These are phyloP conservation scores for Saccharomyces mikatae DNA, from an alignment of 805 yeast genomes.

Conservation along the genomic window DNA sequence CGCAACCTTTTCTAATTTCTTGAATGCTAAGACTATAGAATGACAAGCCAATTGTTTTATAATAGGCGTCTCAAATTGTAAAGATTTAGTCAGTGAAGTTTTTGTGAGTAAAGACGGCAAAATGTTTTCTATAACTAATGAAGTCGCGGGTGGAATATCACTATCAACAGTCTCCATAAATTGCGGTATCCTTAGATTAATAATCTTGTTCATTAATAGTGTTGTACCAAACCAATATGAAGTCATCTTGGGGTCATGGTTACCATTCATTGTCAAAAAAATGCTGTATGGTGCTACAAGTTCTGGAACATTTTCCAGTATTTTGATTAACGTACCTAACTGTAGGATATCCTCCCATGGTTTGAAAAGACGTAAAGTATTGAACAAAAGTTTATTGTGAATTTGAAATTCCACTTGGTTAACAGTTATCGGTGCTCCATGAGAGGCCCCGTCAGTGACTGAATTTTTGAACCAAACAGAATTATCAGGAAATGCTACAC, in stretches of 20 bases:
- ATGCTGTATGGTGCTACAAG: slow-evolving; percentile 63
- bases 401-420: slow-evolving; percentile 49
- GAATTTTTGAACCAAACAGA: slow-evolving; percentile 42
- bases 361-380: slow-evolving; percentile 54
- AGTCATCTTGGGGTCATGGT: slow-evolving; percentile 70
- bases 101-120: slow-evolving; percentile 60
- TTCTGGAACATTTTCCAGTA: slow-evolving; percentile 55
- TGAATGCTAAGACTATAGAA: slow-evolving; percentile 44
- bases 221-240: slow-evolving; percentile 80
- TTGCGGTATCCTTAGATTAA: slow-evolving; percentile 49
- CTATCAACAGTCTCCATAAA: slow-evolving; percentile 25
- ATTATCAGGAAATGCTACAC: slow-evolving; percentile 40
- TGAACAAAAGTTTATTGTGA: slow-evolving; percentile 60
- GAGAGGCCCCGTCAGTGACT: slow-evolving; percentile 11
- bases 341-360: slow-evolving; percentile 76
- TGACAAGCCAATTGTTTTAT: slow-evolving; percentile 60
- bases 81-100: slow-evolving; percentile 47
- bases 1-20: slow-evolving; percentile 42
- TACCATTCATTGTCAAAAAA: slow-evolving; percentile 53
- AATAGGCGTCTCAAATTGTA: slow-evolving; percentile 43
- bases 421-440: slow-evolving; percentile 39
- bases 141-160: slow-evolving; percentile 29
- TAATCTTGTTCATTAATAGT: slow-evolving; percentile 48
- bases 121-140: slow-evolving; percentile 44
- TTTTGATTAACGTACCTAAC: slow-evolving; percentile 42